Percentiles rank a stretch among this genome's conserved stretches.
Conservation (phyloP, 1,139 yeast species). For the Wickerhamomyces sp. region DNA sequence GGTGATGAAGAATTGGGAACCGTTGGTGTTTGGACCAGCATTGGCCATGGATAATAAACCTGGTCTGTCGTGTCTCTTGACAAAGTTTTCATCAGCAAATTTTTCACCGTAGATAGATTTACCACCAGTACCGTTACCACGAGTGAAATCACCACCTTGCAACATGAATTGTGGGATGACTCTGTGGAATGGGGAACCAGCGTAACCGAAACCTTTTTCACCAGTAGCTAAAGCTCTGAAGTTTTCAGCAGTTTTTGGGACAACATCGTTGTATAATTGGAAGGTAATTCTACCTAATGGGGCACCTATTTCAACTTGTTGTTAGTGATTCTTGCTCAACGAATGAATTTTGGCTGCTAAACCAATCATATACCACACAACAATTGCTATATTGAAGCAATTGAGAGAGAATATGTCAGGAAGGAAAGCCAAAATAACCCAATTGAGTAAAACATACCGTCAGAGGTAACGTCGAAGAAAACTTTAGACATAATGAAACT, state of each 20-base stretch:
- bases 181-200: constrained; percentile 93
- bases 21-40: constrained; percentile 99
- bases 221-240: constrained; percentile 97
- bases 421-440: too few relatives aligned
- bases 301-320: constrained; percentile 26
- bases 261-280: constrained; percentile 88
- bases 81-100: constrained; percentile 94
- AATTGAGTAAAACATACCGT: constrained; percentile 37
- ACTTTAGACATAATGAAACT: constrained; percentile 46
- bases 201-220: constrained; percentile 95
- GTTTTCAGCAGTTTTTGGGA: constrained; percentile 97
- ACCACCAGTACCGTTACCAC: constrained; percentile 96
- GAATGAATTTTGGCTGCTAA: too few relatives aligned
- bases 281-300: constrained; percentile 72
- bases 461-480: constrained; percentile 71
- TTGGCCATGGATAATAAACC: constrained; percentile 98
- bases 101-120: constrained; percentile 96
- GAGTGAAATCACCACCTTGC: constrained; percentile 99
- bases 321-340: background rate
- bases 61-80: constrained; percentile 81
- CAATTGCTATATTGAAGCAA: background rate
- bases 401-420: too few relatives aligned
- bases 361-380: too few relatives aligned
- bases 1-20: constrained; percentile 98
- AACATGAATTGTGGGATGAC: constrained; percentile 98